Conservation (phyloP, 2,329 filamentous ascomycete genomes). For the Aspergillus terreus region DNA sequence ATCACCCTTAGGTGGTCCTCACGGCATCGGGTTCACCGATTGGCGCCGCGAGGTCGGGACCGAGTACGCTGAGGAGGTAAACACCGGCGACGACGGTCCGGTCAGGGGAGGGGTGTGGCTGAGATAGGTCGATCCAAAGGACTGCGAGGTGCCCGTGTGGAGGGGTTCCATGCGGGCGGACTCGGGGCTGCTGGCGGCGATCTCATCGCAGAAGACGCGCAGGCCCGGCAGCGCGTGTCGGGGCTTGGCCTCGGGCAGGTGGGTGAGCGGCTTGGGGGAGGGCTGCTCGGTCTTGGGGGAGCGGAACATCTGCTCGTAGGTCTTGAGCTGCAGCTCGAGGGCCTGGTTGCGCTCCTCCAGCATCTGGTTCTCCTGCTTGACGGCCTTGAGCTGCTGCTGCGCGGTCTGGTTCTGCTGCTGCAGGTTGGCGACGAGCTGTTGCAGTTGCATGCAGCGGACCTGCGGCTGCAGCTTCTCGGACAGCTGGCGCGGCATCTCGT, state of each 20-base stretch:
- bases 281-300: conserved; percentile 31
- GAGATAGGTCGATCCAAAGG: conserved; percentile 27
- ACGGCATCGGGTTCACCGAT: conserved; percentile 26
- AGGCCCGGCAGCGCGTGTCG: conserved; percentile 34
- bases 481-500: conserved; percentile 31
- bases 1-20: conserved; percentile 3
- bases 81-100: conserved; percentile 34
- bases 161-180: conserved; percentile 19
- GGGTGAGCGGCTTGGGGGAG: conserved; percentile 23
- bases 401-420: conserved; percentile 35
- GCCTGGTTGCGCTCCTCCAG: conserved; percentile 34
- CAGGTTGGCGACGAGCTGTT: conserved; percentile 30
- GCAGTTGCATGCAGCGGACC: conserved; percentile 37
- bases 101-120: conserved; percentile 32
- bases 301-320: conserved; percentile 37
- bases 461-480: conserved; percentile 38
- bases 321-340: conserved; percentile 36
- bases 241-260: conserved; percentile 26
- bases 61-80: conserved; percentile 25
- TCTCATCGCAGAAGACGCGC: conserved; percentile 34
- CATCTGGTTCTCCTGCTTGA: conserved; percentile 34
- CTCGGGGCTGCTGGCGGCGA: conserved; percentile 24
- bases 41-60: conserved; percentile 25
- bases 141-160: conserved; percentile 24
- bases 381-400: conserved; percentile 31